Evolutionary conservation across 73 alveolate species (phyloP), one percentile per base, ranked within the genome.

Genomic region (Paramecium caudatum): DNA sequence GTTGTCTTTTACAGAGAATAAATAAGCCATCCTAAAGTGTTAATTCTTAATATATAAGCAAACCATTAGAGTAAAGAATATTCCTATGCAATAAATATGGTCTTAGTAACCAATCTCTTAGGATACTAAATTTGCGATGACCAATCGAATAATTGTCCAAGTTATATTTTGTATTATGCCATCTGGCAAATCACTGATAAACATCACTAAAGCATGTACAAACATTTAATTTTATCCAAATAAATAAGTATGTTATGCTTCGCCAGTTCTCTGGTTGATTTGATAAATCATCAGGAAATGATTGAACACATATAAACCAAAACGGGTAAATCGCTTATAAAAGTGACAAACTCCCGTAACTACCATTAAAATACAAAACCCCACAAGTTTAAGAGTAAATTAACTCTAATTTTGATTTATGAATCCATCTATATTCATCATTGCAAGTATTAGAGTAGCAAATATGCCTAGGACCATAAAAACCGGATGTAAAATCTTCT

Each of bases 101-200:
- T 55, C 80, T 55, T 55, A 25, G n/a, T 55, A 55, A 7, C 30
- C 80, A 6, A 55, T 19, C 2, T 8, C 30, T 55, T 37, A 27
- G 30, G 10, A 37, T 4, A 55, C 3, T 21, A 23, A 27, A 55
- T 55, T 55, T 7, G 80, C 80, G 13, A 55, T 55, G 9, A 43
- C 30, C 80, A 55, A 27, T 55, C 80, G 23, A 55, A 55, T 55
- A 55, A 55, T 43, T 2, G 80, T 55, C 80, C 80, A 55, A 55
- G 80, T 55, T 4, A 55, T 27, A 43, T 23, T 23, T 55, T 37
- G 23, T 10, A 55, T 21, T 55, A 55, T 55, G 23, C 80, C 80
- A 55, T 55, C 80, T 0, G 80, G 80, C 23, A 10, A 55, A 55
- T 55, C 80, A 55, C 80, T 55, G 13, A 55, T 43, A 10, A 55